Percentiles rank a stretch among this genome's conserved stretches.
These are phyloP conservation scores for Cladobotryum protrusum DNA, from an alignment of 2,329 filamentous ascomycete species.

Conservation along the genomic window DNA sequence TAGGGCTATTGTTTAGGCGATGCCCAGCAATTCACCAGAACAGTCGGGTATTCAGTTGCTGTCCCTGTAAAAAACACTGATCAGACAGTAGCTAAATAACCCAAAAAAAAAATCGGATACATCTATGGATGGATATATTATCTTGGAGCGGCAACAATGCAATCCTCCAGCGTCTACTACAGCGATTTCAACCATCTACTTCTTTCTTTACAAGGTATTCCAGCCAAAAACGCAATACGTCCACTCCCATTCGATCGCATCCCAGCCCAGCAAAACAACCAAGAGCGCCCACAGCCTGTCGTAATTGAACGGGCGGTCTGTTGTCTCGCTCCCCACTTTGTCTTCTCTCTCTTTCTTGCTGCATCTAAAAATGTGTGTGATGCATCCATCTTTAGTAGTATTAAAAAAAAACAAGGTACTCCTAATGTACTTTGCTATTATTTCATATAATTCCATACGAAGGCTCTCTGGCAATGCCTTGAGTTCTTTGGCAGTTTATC, in stretches of 20 bases:
- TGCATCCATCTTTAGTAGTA: neutral
- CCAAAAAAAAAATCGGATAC: too few relatives aligned
- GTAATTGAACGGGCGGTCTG: slow-evolving; percentile 8
- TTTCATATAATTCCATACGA: neutral
- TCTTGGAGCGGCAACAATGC: neutral
- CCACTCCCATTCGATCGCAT: too few relatives aligned
- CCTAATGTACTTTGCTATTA: slow-evolving; percentile 8
- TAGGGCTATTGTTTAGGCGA: neutral
- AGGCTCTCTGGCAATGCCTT: neutral
- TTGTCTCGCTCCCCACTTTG: slow-evolving; percentile 6
- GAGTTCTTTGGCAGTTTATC: neutral
- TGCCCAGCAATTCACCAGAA: too few relatives aligned
- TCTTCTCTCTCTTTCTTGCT: slow-evolving; percentile 2
- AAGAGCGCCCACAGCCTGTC: neutral
- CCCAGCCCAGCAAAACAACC: neutral
- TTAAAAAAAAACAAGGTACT: too few relatives aligned
- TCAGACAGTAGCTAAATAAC: too few relatives aligned
- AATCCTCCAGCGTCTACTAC: neutral
- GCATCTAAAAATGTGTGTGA: neutral
- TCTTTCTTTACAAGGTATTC: too few relatives aligned
- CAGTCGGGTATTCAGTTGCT: neutral
- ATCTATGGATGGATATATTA: neutral
- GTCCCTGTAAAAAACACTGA: neutral
- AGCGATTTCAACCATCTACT: too few relatives aligned
- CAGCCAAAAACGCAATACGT: too few relatives aligned